Evolutionary conservation across 176 grass and related monocot genomes (phyloP).

Genomic region (Aegilops longissima): DNA sequence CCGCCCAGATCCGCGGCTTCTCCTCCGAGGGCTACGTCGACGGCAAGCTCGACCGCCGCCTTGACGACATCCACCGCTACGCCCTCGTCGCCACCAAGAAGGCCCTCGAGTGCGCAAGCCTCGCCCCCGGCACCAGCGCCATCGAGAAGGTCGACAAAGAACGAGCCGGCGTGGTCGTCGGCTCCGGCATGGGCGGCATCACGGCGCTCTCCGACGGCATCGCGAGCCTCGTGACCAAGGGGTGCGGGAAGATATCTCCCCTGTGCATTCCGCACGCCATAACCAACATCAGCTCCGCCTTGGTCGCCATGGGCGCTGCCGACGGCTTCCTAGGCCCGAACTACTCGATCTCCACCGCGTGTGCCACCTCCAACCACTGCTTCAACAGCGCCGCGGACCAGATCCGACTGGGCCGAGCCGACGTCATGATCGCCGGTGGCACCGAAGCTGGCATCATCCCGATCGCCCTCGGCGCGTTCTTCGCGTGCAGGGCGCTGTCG

Average conservation of each 20-base stretch:
- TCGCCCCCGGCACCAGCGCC: slow-evolving; percentile 28
- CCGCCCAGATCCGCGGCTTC: slow-evolving; percentile 48
- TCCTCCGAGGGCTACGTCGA: slow-evolving; percentile 45
- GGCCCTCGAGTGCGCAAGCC: slow-evolving; percentile 45
- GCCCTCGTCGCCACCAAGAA: slow-evolving; percentile 49
- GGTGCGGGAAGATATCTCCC: slow-evolving; percentile 22
- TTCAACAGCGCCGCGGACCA: slow-evolving; percentile 39
- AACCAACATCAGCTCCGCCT: slow-evolving; percentile 22
- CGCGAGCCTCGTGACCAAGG: slow-evolving; percentile 7
- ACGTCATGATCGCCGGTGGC: slow-evolving; percentile 41
- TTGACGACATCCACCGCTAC: slow-evolving; percentile 51
- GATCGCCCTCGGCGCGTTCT: slow-evolving; percentile 25
- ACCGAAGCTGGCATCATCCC: slow-evolving; percentile 35
- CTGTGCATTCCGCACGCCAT: slow-evolving; percentile 17
- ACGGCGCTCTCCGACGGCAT: slow-evolving; percentile 8
- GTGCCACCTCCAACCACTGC: slow-evolving; percentile 49
- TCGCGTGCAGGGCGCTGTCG: slow-evolving; percentile 37
- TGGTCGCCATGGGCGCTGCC: slow-evolving; percentile 25
- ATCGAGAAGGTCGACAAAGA: slow-evolving; percentile 27
- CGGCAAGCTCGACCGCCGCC: slow-evolving; percentile 30
- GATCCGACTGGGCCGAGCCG: slow-evolving; percentile 37
- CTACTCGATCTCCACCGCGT: slow-evolving; percentile 36
- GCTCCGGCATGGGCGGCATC: slow-evolving; percentile 31
- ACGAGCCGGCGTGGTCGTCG: slow-evolving; percentile 36
- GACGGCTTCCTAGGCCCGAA: neutral